These are phyloP conservation scores for Ambrosiella xylebori DNA, from an alignment of 2,329 filamentous ascomycete genomes.

Conservation along the genomic window DNA sequence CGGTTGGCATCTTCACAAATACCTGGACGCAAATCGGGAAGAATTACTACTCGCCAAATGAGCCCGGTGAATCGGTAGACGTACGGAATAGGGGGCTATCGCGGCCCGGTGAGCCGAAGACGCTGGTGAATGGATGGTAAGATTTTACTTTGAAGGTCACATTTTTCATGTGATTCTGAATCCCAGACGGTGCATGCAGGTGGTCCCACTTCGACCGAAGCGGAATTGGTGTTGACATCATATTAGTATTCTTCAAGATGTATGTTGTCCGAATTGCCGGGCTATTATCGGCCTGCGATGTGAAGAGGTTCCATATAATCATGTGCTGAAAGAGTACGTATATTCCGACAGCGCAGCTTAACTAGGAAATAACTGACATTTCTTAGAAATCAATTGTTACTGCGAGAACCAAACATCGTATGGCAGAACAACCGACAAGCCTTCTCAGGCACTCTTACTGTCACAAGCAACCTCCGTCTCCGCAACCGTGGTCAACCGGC, in stretches of 20 bases:
- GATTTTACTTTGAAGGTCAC: not conserved
- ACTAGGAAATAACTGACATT: too few species aligned
- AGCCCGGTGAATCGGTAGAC: slow-evolving; percentile 15
- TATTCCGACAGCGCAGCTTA: too few species aligned
- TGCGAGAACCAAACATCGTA: slow-evolving; percentile 15
- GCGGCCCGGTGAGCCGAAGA: slow-evolving; percentile 20
- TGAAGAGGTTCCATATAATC: slow-evolving; percentile 20
- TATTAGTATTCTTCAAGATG: slow-evolving; percentile 22
- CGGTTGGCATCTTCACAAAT: slow-evolving; percentile 21
- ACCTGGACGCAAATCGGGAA: slow-evolving; percentile 26
- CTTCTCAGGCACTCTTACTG: not conserved
- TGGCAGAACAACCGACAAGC: not conserved
- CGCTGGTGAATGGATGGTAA: slow-evolving; percentile 23
- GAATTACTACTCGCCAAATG: slow-evolving; percentile 23
- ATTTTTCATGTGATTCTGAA: too few species aligned
- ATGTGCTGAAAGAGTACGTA: slow-evolving; percentile 23
- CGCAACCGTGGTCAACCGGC: not conserved
- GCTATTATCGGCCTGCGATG: slow-evolving; percentile 22
- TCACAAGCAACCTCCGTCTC: not conserved
- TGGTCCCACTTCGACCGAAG: not conserved
- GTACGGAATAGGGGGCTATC: slow-evolving; percentile 17
- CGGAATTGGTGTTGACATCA: not conserved
- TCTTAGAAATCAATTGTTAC: slow-evolving; percentile 22
- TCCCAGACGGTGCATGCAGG: too few species aligned
- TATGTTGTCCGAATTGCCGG: slow-evolving; percentile 21